These are phyloP conservation scores for Trichophyton benhamiae DNA, from an alignment of 2,329 filamentous ascomycete species.

Conservation along the genomic window DNA sequence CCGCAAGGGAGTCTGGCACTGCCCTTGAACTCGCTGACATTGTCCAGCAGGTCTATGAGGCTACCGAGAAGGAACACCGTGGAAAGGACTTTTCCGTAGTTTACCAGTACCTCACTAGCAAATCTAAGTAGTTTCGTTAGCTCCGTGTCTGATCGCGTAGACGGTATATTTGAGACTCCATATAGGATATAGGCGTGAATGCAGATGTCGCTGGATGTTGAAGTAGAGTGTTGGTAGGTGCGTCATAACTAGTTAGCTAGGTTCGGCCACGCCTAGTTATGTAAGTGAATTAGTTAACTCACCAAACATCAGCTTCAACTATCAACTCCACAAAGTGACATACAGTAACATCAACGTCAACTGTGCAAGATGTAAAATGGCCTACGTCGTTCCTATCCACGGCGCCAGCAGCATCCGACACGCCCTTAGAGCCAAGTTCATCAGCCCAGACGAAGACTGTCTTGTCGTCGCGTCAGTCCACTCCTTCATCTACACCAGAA, in stretches of 20 bases:
- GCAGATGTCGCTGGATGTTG: no score
- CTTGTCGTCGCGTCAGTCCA: constrained; percentile 70
- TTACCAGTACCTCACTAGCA: constrained; percentile 51
- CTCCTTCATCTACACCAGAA: constrained; percentile 13
- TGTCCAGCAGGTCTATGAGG: constrained; percentile 56
- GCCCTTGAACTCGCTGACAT: constrained; percentile 51
- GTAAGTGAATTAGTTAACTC: not conserved
- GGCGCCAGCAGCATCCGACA: constrained; percentile 81
- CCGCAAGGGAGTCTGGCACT: constrained; percentile 55
- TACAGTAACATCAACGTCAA: constrained; percentile 8
- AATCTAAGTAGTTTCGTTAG: constrained; percentile 11
- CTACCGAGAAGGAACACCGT: constrained; percentile 49
- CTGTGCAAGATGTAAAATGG: constrained; percentile 50
- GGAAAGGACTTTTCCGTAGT: constrained; percentile 73
- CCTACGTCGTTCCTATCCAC: constrained; percentile 90
- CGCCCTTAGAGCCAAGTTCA: constrained; percentile 67
- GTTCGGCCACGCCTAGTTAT: no score
- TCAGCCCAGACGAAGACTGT: constrained; percentile 63
- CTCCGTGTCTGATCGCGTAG: not conserved
- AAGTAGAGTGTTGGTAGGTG: no score
- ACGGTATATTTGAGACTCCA: not conserved
- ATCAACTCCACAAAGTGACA: not conserved
- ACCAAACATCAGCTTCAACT: not conserved
- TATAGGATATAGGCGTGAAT: no score
- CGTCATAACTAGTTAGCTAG: no score